phyloP scores from a whole-genome alignment of 225 moss, liverwort and hornwort genomes.

The Bryoerythrophyllum caledonicum region DNA sequence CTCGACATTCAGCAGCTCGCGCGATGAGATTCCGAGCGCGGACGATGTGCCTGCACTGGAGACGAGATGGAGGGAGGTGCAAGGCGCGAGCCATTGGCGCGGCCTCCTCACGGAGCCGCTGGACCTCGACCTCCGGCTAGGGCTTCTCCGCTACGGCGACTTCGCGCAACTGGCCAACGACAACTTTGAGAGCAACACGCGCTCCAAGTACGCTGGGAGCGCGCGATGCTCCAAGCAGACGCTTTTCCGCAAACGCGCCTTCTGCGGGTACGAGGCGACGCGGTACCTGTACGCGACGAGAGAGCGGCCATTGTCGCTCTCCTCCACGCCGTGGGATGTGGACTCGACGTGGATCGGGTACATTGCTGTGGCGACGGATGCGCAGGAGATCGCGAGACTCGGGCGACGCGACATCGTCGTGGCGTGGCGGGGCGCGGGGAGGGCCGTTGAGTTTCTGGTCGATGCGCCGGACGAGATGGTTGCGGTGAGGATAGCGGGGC shows the following conservation, averaged over 20 bases:
- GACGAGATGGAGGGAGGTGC: conserved; percentile 54
- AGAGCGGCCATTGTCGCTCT: conserved; percentile 27
- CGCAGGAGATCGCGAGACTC: conserved; percentile 50
- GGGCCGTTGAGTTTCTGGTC: conserved; percentile 47
- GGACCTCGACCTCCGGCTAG: conserved; percentile 51
- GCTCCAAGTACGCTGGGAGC: conserved; percentile 61
- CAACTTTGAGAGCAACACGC: conserved; percentile 44
- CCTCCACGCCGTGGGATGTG: conserved; percentile 44
- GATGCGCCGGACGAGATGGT: conserved; percentile 28
- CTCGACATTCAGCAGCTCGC: conserved; percentile 43
- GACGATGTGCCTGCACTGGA: conserved; percentile 24
- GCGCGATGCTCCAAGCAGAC: conserved; percentile 37
- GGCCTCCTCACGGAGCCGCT: conserved; percentile 54
- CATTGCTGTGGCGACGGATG: conserved; percentile 54
- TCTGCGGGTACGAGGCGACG: conserved; percentile 50
- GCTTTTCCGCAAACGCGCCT: conserved; percentile 25
- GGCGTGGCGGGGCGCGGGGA: conserved; percentile 59
- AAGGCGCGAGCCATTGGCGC: conserved; percentile 51
- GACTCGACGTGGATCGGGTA: conserved; percentile 71
- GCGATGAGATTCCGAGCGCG: conserved; percentile 13
- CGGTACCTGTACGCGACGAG: conserved; percentile 58
- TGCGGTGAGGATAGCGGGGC: conserved; percentile 40
- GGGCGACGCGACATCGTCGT: conserved; percentile 66
- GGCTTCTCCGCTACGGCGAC: conserved; percentile 66
- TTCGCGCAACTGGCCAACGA: conserved; percentile 63